A percentile compares a stretch with the other conserved stretches of the same genome.
Conservation (phyloP, 2,329 filamentous ascomycete genomes). For the Monosporascus sp. region DNA sequence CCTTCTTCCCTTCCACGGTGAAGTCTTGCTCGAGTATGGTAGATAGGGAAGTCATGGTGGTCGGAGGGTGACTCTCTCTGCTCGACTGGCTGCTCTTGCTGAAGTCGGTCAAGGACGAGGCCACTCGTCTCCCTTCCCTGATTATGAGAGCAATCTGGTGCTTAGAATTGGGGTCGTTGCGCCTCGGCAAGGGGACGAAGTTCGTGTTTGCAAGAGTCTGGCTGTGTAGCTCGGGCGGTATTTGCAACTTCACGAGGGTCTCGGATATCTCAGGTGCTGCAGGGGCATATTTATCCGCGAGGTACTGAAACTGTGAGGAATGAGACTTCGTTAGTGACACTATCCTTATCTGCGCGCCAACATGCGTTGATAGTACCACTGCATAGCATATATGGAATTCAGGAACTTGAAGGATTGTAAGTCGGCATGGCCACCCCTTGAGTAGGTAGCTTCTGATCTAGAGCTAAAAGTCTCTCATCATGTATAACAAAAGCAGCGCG, state of each 20-base stretch:
- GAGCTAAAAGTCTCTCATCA: constrained; percentile 62
- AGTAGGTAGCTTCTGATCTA: constrained; percentile 68
- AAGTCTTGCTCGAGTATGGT: constrained; percentile 82
- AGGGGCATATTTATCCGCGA: constrained; percentile 64
- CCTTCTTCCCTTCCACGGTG: constrained; percentile 75
- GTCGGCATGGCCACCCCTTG: constrained; percentile 53
- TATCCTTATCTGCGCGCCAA: constrained; percentile 8
- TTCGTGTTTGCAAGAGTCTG: constrained; percentile 42
- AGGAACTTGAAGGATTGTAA: constrained; percentile 39
- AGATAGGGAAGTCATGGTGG: constrained; percentile 52
- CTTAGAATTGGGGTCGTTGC: constrained; percentile 40
- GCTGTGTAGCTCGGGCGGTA: constrained; percentile 48
- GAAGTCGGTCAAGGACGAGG: constrained; percentile 42
- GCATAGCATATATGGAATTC: constrained; percentile 19
- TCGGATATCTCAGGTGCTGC: constrained; percentile 61
- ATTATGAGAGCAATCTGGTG: constrained; percentile 60
- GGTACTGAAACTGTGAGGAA: constrained; percentile 50
- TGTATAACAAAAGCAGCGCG: constrained; percentile 17
- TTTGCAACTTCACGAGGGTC: constrained; percentile 61
- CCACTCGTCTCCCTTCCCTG: constrained; percentile 57
- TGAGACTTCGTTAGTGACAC: not conserved
- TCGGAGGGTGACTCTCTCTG: constrained; percentile 41
- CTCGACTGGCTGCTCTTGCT: constrained; percentile 48
- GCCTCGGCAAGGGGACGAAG: constrained; percentile 50
- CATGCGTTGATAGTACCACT: too few species aligned